Percentiles rank a stretch among this genome's conserved stretches.
These are phyloP conservation scores for Penicillium polonicum DNA, from an alignment of 2,329 filamentous ascomycete genomes.

Conservation along the genomic window DNA sequence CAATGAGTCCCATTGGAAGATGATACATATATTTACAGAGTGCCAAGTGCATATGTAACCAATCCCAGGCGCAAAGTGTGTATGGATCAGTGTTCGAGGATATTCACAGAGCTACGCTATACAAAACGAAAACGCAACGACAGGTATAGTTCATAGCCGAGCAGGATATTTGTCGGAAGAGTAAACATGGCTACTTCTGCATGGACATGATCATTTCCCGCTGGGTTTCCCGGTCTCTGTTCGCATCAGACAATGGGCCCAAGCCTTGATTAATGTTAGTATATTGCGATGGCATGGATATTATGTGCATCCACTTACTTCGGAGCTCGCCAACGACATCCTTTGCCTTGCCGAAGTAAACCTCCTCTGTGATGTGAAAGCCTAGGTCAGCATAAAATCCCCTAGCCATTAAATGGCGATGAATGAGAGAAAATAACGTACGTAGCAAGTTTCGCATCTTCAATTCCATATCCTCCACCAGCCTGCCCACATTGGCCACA, in stretches of 20 bases:
- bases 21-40: not conserved
- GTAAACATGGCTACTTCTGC: constrained; percentile 35
- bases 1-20: constrained; percentile 10
- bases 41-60: not conserved
- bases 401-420: not conserved
- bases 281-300: not conserved
- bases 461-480: constrained; percentile 99
- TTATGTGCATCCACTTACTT: constrained; percentile 53
- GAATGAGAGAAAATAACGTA: constrained; percentile 23
- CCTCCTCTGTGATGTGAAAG: constrained; percentile 63
- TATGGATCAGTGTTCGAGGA: constrained; percentile 7
- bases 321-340: constrained; percentile 94
- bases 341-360: constrained; percentile 99
- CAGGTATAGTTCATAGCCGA: constrained; percentile 14
- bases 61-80: not conserved
- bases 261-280: constrained; percentile 50
- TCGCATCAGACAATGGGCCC: constrained; percentile 77
- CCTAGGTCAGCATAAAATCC: constrained; percentile 17
- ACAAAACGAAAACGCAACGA: constrained; percentile 16
- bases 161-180: constrained; percentile 3
- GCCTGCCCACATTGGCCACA: constrained; percentile 87
- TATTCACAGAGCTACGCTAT: constrained; percentile 20
- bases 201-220: constrained; percentile 76
- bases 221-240: constrained; percentile 79
- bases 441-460: constrained; percentile 96